phyloP scores from a whole-genome alignment of 257 asterid species.

The Perilla frutescens region DNA sequence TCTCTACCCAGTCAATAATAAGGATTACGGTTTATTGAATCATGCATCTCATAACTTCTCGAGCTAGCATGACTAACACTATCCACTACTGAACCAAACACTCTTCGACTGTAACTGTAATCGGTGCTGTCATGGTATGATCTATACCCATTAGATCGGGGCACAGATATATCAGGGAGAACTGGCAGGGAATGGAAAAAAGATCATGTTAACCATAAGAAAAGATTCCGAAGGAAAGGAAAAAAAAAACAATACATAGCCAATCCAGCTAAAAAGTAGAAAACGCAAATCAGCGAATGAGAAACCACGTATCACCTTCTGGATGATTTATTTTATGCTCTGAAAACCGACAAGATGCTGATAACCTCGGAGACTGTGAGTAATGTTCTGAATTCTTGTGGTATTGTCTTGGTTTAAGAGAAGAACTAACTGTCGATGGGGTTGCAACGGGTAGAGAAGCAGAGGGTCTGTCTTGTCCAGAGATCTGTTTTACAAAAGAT shows the following conservation, averaged over 20 bases:
- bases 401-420: slow-evolving; percentile 62
- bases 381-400: slow-evolving; percentile 49
- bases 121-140: slow-evolving; percentile 61
- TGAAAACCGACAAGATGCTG: slow-evolving; percentile 53
- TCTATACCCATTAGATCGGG: slow-evolving; percentile 70
- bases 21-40: slow-evolving; percentile 47
- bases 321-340: slow-evolving; percentile 52
- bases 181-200: slow-evolving; percentile 57
- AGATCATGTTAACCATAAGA: slow-evolving; percentile 42
- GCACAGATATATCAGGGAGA: slow-evolving; percentile 62
- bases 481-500: slow-evolving; percentile 61
- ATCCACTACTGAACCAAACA: slow-evolving; percentile 68
- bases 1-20: slow-evolving; percentile 45
- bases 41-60: slow-evolving; percentile 59
- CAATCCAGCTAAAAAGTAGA: not conserved
- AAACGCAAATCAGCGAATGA: slow-evolving; percentile 20
- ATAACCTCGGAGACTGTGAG: slow-evolving; percentile 52
- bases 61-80: slow-evolving; percentile 60
- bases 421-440: slow-evolving; percentile 42
- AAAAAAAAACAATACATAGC: slow-evolving; percentile 1
- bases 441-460: slow-evolving; percentile 42
- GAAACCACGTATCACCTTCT: slow-evolving; percentile 60
- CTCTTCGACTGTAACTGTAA: slow-evolving; percentile 68
- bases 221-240: slow-evolving; percentile 4
- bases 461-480: slow-evolving; percentile 80